Percentiles rank a stretch among this genome's conserved stretches.
Evolutionary conservation across 2,329 filamentous ascomycete species (phyloP).

Genomic region (Fusarium dimerum): DNA sequence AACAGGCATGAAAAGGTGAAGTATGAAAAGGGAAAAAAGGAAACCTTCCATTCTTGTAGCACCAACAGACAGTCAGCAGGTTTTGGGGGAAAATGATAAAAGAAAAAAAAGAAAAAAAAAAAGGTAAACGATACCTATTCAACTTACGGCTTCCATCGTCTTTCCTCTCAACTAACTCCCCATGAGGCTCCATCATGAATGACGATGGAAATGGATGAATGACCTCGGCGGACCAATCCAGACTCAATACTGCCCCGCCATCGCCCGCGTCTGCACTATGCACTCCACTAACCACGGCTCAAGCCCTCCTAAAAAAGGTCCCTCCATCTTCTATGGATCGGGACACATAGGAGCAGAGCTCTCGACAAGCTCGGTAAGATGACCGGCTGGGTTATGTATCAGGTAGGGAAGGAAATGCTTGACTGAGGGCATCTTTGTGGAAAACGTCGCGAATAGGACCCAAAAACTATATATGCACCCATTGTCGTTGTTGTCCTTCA

Average conservation of each 20-base stretch:
- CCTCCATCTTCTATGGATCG: background rate
- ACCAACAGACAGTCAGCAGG: slow-evolving; percentile 9
- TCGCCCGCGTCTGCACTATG: slow-evolving; percentile 18
- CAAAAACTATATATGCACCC: too few species aligned
- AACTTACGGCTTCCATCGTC: slow-evolving; percentile 31
- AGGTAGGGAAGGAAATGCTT: too few species aligned
- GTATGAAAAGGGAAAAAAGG: background rate
- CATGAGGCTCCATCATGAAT: slow-evolving; percentile 29
- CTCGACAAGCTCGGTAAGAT: background rate
- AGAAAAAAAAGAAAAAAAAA: background rate
- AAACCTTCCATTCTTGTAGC: slow-evolving; percentile 1
- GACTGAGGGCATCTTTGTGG: too few species aligned
- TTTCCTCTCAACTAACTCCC: slow-evolving; percentile 13
- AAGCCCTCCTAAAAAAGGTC: background rate
- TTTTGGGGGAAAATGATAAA: background rate
- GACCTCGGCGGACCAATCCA: slow-evolving; percentile 21
- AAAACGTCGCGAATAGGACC: too few species aligned
- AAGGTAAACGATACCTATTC: slow-evolving; percentile 5
- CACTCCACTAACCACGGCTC: slow-evolving; percentile 28
- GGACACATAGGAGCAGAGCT: background rate
- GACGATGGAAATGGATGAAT: slow-evolving; percentile 26
- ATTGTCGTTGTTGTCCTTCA: too few species aligned
- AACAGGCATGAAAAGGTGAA: background rate
- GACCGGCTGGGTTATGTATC: too few species aligned
- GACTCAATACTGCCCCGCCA: slow-evolving; percentile 16